phyloP scores from a whole-genome alignment of 305 asterid species.

The Fraxinus platypoda region DNA sequence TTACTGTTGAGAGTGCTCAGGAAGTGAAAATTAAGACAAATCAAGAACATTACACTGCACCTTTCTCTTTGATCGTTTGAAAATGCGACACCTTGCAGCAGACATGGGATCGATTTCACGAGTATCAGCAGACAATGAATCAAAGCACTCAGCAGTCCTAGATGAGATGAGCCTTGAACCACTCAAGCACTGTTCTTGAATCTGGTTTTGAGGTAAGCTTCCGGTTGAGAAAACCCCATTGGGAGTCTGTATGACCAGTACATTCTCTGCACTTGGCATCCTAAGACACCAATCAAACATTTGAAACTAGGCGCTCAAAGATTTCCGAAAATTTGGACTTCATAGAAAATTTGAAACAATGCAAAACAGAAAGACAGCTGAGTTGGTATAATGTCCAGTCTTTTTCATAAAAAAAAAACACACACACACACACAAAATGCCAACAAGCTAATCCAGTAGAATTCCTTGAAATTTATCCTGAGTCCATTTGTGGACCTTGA shows the following conservation, averaged over 20 bases:
- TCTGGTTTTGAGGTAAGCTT: slow-evolving; percentile 57
- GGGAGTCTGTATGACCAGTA: slow-evolving; percentile 72
- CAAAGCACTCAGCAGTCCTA: slow-evolving; percentile 49
- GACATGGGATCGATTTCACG: slow-evolving; percentile 59
- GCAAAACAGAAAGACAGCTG: slow-evolving; percentile 13
- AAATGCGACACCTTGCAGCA: slow-evolving; percentile 85
- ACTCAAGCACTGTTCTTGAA: slow-evolving; percentile 52
- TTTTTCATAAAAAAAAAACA: neutral
- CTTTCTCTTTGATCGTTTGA: slow-evolving; percentile 52
- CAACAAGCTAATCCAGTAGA: neutral
- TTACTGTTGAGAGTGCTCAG: neutral
- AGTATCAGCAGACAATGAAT: slow-evolving; percentile 43
- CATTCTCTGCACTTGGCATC: slow-evolving; percentile 73
- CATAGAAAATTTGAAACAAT: slow-evolving; percentile 10
- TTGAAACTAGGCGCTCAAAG: slow-evolving; percentile 16
- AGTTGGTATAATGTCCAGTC: neutral
- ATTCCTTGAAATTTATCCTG: neutral
- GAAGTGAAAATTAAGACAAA: slow-evolving; percentile 1
- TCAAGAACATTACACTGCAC: slow-evolving; percentile 30
- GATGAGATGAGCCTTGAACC: slow-evolving; percentile 71
- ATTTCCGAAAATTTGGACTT: neutral
- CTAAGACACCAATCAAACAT: slow-evolving; percentile 40
- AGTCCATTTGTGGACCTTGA: neutral
- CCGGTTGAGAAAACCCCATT: slow-evolving; percentile 58
- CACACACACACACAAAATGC: neutral